A percentile compares a stretch with the other conserved stretches of the same genome.
These are phyloP conservation scores for Fraxinus americana DNA, from an alignment of 257 asterid genomes.

Conservation along the genomic window DNA sequence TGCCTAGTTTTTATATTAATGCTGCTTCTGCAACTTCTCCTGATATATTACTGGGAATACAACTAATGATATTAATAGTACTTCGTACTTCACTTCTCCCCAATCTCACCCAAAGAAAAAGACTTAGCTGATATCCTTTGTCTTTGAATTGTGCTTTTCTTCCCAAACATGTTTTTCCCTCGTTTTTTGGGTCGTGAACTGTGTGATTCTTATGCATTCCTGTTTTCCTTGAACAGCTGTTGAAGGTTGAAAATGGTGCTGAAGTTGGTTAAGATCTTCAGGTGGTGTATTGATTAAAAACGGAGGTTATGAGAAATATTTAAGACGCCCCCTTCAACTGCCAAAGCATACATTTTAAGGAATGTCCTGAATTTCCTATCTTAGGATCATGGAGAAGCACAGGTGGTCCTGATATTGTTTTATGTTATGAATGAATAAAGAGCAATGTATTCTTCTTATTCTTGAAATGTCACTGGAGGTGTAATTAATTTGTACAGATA, in stretches of 20 bases:
- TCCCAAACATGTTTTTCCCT: not conserved
- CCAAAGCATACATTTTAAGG: not conserved
- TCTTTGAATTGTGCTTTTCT: not conserved
- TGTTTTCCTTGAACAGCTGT: conserved; percentile 10
- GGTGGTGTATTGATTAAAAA: not conserved
- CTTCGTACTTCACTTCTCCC: not conserved
- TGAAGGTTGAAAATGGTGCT: not conserved
- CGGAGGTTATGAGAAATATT: not conserved
- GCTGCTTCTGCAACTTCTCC: not conserved
- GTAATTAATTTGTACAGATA: not conserved
- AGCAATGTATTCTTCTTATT: not conserved
- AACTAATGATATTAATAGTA: not conserved
- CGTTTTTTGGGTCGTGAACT: not conserved
- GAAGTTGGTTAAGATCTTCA: not conserved
- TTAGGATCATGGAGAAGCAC: not conserved
- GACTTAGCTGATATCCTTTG: not conserved
- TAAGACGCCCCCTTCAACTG: not conserved
- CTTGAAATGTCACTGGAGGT: not conserved
- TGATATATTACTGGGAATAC: not conserved
- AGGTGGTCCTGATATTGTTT: not conserved
- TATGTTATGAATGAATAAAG: not conserved
- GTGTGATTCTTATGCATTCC: not conserved
- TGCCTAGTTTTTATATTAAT: not conserved
- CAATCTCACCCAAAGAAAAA: not conserved
- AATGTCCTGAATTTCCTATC: not conserved